Conservation (phyloP, 441 rosid species). For the Melastoma candidum region DNA sequence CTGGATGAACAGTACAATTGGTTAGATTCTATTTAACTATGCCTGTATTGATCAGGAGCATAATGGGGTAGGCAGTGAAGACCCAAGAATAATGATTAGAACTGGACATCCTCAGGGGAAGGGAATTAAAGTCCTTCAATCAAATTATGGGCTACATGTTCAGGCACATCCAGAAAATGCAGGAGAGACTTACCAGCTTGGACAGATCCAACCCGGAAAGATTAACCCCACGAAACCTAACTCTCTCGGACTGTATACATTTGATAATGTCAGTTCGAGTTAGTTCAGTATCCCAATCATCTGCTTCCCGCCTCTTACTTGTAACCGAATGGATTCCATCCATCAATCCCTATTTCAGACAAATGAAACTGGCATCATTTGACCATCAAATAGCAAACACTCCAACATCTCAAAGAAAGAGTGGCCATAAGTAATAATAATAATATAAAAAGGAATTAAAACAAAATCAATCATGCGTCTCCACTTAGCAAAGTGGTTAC, state of each 20-base stretch:
- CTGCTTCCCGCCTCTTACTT: constrained; percentile 47
- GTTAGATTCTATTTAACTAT: no score
- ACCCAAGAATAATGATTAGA: no score
- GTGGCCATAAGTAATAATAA: no score
- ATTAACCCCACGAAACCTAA: constrained; percentile 78
- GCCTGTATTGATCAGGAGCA: no score
- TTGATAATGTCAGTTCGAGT: constrained; percentile 77
- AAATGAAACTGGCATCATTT: constrained; percentile 1
- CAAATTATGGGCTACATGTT: no score
- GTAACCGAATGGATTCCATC: constrained; percentile 37
- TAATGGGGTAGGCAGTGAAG: no score
- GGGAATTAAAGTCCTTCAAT: no score
- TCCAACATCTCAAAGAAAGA: neutral
- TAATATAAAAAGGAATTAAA: no score
- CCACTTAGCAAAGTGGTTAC: no score
- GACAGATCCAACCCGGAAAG: constrained; percentile 91
- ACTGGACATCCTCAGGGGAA: no score
- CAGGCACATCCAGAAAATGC: neutral
- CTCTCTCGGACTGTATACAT: constrained; percentile 72
- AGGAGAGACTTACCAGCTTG: constrained; percentile 51
- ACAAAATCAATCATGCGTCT: no score
- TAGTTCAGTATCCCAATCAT: constrained; percentile 52
- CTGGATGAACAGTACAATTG: no score
- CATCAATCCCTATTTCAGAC: constrained; percentile 51
- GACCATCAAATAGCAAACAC: neutral